Base-by-base conservation (phyloP, 768 basidiomycete genomes). In the Asterophora lycoperdoides region DNA sequence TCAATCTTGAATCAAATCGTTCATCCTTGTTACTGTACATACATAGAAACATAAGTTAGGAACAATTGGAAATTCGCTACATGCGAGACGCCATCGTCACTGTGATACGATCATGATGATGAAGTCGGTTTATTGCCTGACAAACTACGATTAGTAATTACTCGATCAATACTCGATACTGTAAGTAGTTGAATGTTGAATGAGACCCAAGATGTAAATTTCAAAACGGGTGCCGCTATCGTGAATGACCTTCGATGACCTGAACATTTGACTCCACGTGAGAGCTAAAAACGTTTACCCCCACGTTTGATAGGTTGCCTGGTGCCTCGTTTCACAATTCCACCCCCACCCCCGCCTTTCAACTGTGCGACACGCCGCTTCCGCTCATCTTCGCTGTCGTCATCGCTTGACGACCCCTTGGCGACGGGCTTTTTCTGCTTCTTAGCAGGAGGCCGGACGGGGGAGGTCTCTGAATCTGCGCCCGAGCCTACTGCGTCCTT, bases 261-360 rank as follows among this genome's bases (percentile, higher is more conserved):
- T 5, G 37, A 45, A 34, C 33, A 20, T 46, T 36, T 33, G 29
- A 46, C 34, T 18, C 17, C 42, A 10, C 8, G 8, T 17, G 11
- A 17, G 15, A n/a, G 52, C 74, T 73, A 88, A 71, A 87, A 90
- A 53, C 83, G 77, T 63, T 80, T 86, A 26, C 82, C 85, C 30
- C 84, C 84, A 55, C 87, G 78, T 66, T 83, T 89, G 53, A 89
- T 71, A 4, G 88, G 88, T 56, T 90, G 87, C 57, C 80, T 77
- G 37, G 81, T 73, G 34, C 81, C 81, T 46, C 81, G 71, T 52
- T 72, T 71, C 18, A 53, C 54, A 23, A 57, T 57, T 9, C 51
- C 54, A 41, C 64, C 57, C 36, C 63, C 60, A 41, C 60, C 54
- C 37, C 72, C 73, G 50, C 64, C 65, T 52, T 67, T 78, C 45